Percentiles rank a stretch among this genome's conserved stretches.
Conservation (phyloP, 1,139 yeast species). For the Lodderomyces beijingensis region DNA sequence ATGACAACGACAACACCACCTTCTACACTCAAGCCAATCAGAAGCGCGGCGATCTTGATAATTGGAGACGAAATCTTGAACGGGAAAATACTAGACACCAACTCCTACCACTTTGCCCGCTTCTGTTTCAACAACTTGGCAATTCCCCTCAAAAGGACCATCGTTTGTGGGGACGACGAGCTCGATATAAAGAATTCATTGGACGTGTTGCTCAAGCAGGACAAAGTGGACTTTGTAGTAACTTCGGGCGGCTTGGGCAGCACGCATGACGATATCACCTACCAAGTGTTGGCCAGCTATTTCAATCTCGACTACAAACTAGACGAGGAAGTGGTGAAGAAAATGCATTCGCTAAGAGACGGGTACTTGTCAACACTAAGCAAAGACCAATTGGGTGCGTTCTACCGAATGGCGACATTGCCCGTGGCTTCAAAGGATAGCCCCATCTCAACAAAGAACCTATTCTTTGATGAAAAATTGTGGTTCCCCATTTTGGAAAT, state of each 20-base stretch:
- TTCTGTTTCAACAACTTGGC: slow-evolving; percentile 51
- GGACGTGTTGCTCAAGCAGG: slow-evolving; percentile 33
- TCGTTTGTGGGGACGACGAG: slow-evolving; percentile 75
- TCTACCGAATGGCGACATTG: slow-evolving; percentile 73
- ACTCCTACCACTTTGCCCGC: slow-evolving; percentile 67
- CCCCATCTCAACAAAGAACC: slow-evolving; percentile 17
- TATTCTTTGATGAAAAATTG: slow-evolving; percentile 50
- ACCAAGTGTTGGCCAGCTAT: slow-evolving; percentile 64
- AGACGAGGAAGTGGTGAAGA: slow-evolving; percentile 53
- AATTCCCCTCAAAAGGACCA: slow-evolving; percentile 59
- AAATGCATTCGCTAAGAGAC: slow-evolving; percentile 52
- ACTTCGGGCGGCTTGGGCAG: slow-evolving; percentile 89
- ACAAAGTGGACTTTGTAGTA: slow-evolving; percentile 61
- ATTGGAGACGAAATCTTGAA: slow-evolving; percentile 87
- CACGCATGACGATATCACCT: slow-evolving; percentile 86
- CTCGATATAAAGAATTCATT: slow-evolving; percentile 58
- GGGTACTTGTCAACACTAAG: slow-evolving; percentile 34
- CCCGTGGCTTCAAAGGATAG: slow-evolving; percentile 44
- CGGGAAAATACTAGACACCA: slow-evolving; percentile 81
- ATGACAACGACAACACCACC: no score
- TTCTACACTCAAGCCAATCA: slow-evolving; percentile 6
- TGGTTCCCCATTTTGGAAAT: slow-evolving; percentile 85
- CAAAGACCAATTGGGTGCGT: slow-evolving; percentile 52
- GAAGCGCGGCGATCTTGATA: slow-evolving; percentile 46
- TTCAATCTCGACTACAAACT: slow-evolving; percentile 48